A percentile compares a stretch with the other conserved stretches of the same genome.
Evolutionary conservation across 1,284 basidiomycete genomes (phyloP).

Genomic region (Fomitiporia mediterranea): DNA sequence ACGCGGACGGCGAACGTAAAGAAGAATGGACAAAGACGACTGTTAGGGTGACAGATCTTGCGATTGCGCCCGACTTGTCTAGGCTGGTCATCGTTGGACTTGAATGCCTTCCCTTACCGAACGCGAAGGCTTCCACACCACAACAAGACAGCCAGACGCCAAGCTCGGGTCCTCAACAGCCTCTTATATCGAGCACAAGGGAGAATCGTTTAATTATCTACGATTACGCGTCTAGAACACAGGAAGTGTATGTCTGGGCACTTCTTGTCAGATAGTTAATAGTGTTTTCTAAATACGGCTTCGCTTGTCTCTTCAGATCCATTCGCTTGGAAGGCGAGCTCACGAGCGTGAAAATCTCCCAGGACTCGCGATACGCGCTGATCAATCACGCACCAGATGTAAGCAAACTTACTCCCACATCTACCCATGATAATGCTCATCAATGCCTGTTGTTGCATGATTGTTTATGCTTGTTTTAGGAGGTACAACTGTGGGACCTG

Average conservation of each 20-base stretch:
- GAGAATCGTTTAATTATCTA: conserved; percentile 73
- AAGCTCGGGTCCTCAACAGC: conserved; percentile 31
- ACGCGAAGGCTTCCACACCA: conserved; percentile 28
- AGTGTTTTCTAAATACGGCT: no score
- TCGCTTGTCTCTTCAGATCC: conserved; percentile 44
- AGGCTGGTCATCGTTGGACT: conserved; percentile 83
- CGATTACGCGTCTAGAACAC: conserved; percentile 60
- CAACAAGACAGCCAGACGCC: conserved; percentile 15
- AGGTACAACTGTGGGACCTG: conserved; percentile 87
- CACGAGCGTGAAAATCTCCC: conserved; percentile 84
- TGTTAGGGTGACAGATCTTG: conserved; percentile 86
- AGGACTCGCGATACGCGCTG: conserved; percentile 83
- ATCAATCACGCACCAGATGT: conserved; percentile 86
- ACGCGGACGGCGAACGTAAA: conserved; percentile 64
- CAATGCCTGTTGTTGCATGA: neutral
- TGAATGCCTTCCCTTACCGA: conserved; percentile 34
- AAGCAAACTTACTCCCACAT: conserved; percentile 33
- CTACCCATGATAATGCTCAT: conserved; percentile 17
- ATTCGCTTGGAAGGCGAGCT: conserved; percentile 71
- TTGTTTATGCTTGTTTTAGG: conserved; percentile 42
- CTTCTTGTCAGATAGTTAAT: no score
- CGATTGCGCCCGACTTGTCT: conserved; percentile 80
- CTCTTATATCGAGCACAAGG: conserved; percentile 35
- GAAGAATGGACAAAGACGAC: conserved; percentile 70
- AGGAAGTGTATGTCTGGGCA: conserved; percentile 53